Base-by-base conservation (phyloP, 352 stramenopile genomes). In the Globisporangium polare region DNA sequence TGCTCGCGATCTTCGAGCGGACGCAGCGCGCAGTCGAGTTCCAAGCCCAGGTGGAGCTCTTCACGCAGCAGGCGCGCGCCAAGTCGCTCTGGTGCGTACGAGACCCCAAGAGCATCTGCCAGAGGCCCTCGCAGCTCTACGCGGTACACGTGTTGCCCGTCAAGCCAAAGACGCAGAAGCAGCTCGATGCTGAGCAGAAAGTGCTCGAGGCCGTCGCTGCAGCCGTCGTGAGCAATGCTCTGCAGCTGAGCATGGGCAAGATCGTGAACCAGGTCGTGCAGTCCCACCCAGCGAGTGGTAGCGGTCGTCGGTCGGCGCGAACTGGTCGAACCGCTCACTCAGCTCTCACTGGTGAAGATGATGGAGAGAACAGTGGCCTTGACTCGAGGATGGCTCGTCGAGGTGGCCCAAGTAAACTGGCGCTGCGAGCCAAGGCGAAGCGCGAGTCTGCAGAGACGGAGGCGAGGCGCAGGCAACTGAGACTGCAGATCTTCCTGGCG, bases 81-180 rank as follows among this genome's bases (percentile, higher is more conserved):
- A 73, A 68, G 31, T 90, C 81, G 13, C 72, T 64, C 5, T 90
- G 81, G 81, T 89, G 81, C 53, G 78, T 89, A 13, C 77, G 76
- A 18, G 69, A 89, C 31, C 49, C 52, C 1, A 83, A 80, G 47
- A 78, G 63, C 45, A 69, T 85, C 15, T 69, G 74, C 41, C 60
- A 60, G 6, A 75, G 66, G 2, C 78, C 77, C 13, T 77, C 77
- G 46, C 66, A 77, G 58, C 72, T 81, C 20, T 90, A 90, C 24
- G 60, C 58, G 5, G 69, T 90, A 2, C 75, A 89, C 45, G 68
- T 77, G 3, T 50, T 90, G 8, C 78, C 77, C 20, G 56, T 64
- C 10, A 78, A 72, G 59, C 68, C 41, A 1, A 77, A 85, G 50
- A 77, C 66, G 0, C 62, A 77, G 18, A 69, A 74, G 47, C 69